Base-by-base conservation (phyloP, 768 basidiomycete genomes). In the Tylopilus vinaceipallidus region DNA sequence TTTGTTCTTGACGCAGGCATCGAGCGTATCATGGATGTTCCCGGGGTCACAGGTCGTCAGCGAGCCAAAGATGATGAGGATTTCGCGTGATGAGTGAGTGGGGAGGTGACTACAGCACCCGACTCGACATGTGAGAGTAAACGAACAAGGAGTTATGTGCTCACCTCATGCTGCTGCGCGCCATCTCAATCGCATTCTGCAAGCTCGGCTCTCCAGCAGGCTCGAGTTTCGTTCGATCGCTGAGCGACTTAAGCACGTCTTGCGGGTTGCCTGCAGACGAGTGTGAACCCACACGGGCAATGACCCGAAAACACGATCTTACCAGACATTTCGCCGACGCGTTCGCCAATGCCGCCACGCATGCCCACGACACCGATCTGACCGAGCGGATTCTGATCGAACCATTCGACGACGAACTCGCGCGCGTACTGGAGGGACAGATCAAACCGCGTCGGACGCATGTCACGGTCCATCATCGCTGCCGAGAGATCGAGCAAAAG, bases 171-270 rank as follows among this genome's bases (percentile, higher is more conserved):
- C 84, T 94, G 50, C 85, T 86, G 53, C 84, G 82, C 5, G 95
- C 95, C 87, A 98, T 95, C 54, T 97, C 91, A n/a, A 99, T 83
- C 0, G 94, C 86, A 63, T 99, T 99, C 70, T 99, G 97, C 38
- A 99, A 69, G 70, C 91, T 95, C 0, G 97, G 95, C 56, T 98
- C 95, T 1, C 97, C 97, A 4, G 78, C 73, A 0, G 95, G 92
- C 57, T 95, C 90, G 2, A 98, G 75, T 66, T 86, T 94, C 50
- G 89, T 86, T 51, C 95, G 80, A 61, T 98, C 88, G 9, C 83
- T 78, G 49, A 98, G 83, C 0, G 82, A 78, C 61, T 84, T 88
- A 16, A 98, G 74, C n/a, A 98, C 93, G 34, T 98, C 95, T 63
- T 95, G 94, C 0, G 95, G 94, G 57, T 98, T 99, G 9, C 95